phyloP scores from a whole-genome alignment of 176 grass and related monocot species.

The Triticum monococcum region DNA sequence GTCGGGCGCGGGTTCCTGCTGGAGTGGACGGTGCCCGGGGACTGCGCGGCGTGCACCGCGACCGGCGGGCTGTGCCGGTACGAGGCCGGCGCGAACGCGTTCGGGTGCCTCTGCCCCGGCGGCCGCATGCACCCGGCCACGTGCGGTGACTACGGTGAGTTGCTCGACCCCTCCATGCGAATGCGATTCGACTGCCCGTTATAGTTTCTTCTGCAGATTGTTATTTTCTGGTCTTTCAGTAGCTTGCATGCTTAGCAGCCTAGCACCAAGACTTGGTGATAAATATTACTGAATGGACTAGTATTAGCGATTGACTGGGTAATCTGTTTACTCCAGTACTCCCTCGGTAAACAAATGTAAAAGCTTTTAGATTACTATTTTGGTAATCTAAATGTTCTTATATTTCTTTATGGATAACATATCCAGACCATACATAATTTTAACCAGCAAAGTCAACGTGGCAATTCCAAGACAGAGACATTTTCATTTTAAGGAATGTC shows the following conservation, averaged over 20 bases:
- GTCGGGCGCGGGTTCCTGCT: slow-evolving; percentile 17
- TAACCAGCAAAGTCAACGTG: background rate
- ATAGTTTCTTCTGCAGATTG: background rate
- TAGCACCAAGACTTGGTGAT: background rate
- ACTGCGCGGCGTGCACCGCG: slow-evolving; percentile 19
- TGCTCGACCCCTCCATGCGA: background rate
- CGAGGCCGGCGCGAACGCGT: background rate
- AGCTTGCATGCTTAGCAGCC: background rate
- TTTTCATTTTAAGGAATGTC: too few species aligned
- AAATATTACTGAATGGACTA: background rate
- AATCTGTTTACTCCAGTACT: background rate
- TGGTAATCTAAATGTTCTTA: too few species aligned
- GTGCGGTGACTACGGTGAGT: slow-evolving; percentile 41
- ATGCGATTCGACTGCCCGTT: background rate
- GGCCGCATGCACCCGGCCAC: slow-evolving; percentile 10
- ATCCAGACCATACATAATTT: background rate
- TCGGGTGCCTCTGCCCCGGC: slow-evolving; percentile 34
- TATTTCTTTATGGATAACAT: too few species aligned
- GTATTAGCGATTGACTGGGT: background rate
- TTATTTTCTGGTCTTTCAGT: background rate
- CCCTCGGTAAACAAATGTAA: too few species aligned
- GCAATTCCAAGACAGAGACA: too few species aligned
- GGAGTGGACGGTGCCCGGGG: slow-evolving; percentile 34
- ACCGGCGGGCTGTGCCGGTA: slow-evolving; percentile 26
- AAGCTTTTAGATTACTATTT: too few species aligned